Evolutionary conservation across 352 stramenopile species (phyloP), one percentile per base, ranked within the genome.

Genomic region (Phytophthora tubulina): DNA sequence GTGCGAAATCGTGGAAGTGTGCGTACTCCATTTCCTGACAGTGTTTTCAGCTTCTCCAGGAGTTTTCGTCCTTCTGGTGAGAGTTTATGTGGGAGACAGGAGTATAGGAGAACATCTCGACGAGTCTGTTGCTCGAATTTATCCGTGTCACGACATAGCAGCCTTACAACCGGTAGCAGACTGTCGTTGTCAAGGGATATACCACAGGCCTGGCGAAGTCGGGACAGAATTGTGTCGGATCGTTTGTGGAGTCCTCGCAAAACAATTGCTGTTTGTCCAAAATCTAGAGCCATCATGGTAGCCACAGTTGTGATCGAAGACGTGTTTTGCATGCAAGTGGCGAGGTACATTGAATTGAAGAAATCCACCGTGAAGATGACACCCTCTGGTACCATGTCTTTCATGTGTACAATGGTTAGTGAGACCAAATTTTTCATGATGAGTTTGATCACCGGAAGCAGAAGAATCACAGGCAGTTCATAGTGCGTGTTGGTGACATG

Each of bases 301-400:
- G 69, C 31, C n/a, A 68, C 72, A 3, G 70, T 84, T 7, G 45
- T 63, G 32, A 78, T 54, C 3, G 78, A 82, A 0, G 63, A 75
- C 1, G 78, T 65, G 57, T 72, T 79, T 36, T 87, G 80, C 72
- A 85, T 76, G 53, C 76, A 83, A 6, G 57, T 81, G 15, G 73
- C 55, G 1, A 83, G 66, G 32, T 77, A 88, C 38, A 86, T 65
- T 10, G 78, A 72, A 45, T 78, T 81, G 64, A 82, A 85, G 45
- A 82, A 74, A 15, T 85, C 69, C 21, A 85, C 59, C 9, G 64
- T 82, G 59, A 85, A 82, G 45, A 87, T 78, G 27, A 87, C 69
- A 7, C 61, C 58, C 42, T 78, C 73, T 0, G 73, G 73, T 11
- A 73, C 50, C 50, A 78, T 51, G 17, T 79, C 73, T 4, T 73